Conservation (phyloP, 139 green algal species). For the Haematococcus sp. region DNA sequence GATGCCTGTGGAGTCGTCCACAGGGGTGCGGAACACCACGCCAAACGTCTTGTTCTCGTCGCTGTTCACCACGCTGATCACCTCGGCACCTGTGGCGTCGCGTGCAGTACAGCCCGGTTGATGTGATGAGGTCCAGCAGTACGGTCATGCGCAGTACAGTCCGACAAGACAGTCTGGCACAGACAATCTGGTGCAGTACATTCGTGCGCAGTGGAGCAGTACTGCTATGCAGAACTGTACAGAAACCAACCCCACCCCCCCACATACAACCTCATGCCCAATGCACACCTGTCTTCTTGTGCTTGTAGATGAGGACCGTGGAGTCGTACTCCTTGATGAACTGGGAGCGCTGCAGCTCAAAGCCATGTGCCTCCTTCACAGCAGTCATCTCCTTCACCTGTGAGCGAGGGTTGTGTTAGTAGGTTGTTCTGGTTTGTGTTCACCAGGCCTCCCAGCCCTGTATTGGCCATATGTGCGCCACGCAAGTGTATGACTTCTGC, state of each 20-base stretch:
- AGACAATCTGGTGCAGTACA: too few species aligned
- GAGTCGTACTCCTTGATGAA: conserved; percentile 88
- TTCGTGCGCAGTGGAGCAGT: too few species aligned
- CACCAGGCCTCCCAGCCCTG: too few species aligned
- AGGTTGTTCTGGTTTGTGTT: too few species aligned
- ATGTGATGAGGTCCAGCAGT: too few species aligned
- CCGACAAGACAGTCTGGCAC: neutral
- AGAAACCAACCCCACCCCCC: too few species aligned
- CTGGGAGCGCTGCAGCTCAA: conserved; percentile 74
- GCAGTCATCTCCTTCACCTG: neutral
- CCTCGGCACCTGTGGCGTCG: conserved; percentile 77
- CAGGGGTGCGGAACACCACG: conserved; percentile 92
- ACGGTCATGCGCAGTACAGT: neutral
- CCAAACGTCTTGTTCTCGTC: conserved; percentile 99
- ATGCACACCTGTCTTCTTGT: conserved; percentile 33
- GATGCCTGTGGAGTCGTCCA: conserved; percentile 71
- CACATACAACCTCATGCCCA: neutral
- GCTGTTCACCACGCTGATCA: conserved; percentile 90
- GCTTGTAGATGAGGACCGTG: conserved; percentile 71
- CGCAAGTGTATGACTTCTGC: too few species aligned
- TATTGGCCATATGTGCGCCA: too few species aligned
- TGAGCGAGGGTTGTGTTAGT: too few species aligned
- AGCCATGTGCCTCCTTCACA: conserved; percentile 75
- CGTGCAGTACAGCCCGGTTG: too few species aligned
- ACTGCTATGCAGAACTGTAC: too few species aligned